phyloP scores from a whole-genome alignment of 2,329 filamentous ascomycete species.

The Exophiala sp. region DNA sequence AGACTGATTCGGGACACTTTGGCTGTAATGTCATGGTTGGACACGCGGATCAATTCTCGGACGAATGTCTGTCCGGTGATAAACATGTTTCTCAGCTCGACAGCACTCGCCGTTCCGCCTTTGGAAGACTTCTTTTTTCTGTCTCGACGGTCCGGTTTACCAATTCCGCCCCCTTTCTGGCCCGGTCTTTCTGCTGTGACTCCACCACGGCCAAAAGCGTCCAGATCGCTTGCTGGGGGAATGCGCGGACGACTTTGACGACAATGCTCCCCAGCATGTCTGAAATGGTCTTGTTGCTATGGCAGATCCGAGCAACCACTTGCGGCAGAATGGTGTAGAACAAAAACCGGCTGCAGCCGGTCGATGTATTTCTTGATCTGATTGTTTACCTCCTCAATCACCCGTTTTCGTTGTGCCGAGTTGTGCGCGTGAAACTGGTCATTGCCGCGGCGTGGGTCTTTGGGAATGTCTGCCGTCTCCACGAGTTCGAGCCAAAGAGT shows the following conservation, averaged over 20 bases:
- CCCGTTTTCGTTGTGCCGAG: constrained; percentile 51
- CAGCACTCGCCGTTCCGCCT: constrained; percentile 33
- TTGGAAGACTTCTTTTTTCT: constrained; percentile 46
- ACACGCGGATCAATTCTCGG: constrained; percentile 72
- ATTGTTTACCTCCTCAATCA: constrained; percentile 63
- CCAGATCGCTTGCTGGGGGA: constrained; percentile 91
- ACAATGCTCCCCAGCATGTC: constrained; percentile 73
- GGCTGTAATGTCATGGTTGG: constrained; percentile 69
- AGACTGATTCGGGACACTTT: constrained; percentile 69
- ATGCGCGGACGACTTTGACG: constrained; percentile 73
- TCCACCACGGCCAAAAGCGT: constrained; percentile 81
- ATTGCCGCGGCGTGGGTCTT: constrained; percentile 47
- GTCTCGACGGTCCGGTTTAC: constrained; percentile 38
- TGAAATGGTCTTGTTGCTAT: constrained; percentile 72
- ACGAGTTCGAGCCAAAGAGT: constrained; percentile 94
- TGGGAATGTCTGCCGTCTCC: constrained; percentile 60
- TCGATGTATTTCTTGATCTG: constrained; percentile 74
- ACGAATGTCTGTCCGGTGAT: constrained; percentile 74
- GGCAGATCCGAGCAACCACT: constrained; percentile 90
- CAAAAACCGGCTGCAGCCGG: constrained; percentile 43
- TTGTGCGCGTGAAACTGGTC: constrained; percentile 46
- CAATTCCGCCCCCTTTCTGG: constrained; percentile 45
- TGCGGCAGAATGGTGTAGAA: constrained; percentile 69
- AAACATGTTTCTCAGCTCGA: constrained; percentile 66
- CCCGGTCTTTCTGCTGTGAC: constrained; percentile 66